Evolutionary conservation across 257 asterid genomes (phyloP).

Genomic region (Parsonsia alboflavescens): DNA sequence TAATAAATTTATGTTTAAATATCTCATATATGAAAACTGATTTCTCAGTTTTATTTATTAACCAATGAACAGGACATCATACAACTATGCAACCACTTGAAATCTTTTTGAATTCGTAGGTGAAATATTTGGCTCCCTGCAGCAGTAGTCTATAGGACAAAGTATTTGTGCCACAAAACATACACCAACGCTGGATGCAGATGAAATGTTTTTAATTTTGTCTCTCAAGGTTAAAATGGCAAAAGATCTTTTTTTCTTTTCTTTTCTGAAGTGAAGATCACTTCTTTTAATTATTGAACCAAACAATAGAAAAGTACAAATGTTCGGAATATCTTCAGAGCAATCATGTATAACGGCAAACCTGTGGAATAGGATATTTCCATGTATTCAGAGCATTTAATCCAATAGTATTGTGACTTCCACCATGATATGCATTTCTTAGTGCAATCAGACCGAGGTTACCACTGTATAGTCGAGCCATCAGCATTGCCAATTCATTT

Average conservation of each 20-base stretch:
- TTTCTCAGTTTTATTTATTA: background rate
- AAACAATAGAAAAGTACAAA: background rate
- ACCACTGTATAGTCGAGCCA: slow-evolving; percentile 88
- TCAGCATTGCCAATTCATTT: slow-evolving; percentile 85
- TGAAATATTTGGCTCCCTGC: background rate
- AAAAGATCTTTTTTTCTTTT: background rate
- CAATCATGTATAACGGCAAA: slow-evolving; percentile 16
- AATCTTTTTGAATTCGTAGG: background rate
- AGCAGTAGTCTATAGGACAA: background rate
- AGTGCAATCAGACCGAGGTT: slow-evolving; percentile 80
- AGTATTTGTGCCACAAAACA: background rate
- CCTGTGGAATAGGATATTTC: slow-evolving; percentile 98
- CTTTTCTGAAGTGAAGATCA: background rate
- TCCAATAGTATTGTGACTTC: slow-evolving; percentile 83
- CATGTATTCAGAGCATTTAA: slow-evolving; percentile 85
- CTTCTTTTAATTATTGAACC: background rate
- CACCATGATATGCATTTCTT: slow-evolving; percentile 96
- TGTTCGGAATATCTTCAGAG: background rate
- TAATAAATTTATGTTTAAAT: background rate
- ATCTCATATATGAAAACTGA: background rate
- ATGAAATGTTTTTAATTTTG: background rate
- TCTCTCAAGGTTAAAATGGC: background rate
- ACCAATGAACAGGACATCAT: background rate
- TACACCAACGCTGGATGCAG: background rate
- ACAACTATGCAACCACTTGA: background rate